Conservation (phyloP, 2,329 filamentous ascomycete species). For the Keithomyces neogunnii region DNA sequence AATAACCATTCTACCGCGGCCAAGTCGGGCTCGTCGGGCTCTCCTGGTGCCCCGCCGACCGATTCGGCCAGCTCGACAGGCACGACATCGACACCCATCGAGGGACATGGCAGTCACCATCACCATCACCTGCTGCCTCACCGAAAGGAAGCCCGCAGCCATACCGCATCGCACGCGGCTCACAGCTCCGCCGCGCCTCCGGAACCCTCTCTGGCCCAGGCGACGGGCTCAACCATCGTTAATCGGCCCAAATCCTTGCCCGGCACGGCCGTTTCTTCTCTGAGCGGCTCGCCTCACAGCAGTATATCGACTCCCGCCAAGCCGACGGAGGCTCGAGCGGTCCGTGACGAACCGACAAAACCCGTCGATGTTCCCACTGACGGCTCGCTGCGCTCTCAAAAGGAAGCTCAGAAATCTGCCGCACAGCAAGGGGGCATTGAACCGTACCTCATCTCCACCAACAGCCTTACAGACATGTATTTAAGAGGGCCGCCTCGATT, state of each 20-base stretch:
- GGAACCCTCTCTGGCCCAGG: conserved; percentile 53
- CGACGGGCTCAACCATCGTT: conserved; percentile 45
- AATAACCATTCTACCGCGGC: conserved; percentile 30
- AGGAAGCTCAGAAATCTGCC: conserved; percentile 22
- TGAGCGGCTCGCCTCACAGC: conserved; percentile 38
- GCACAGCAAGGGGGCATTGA: conserved; percentile 27
- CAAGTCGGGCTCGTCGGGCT: conserved; percentile 25
- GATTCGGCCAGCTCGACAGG: conserved; percentile 15
- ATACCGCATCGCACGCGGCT: conserved; percentile 45
- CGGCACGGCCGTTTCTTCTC: conserved; percentile 39
- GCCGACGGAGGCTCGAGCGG: conserved; percentile 16
- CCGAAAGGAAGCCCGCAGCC: conserved; percentile 34
- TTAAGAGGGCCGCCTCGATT: conserved; percentile 72
- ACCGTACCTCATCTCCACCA: conserved; percentile 38
- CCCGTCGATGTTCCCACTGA: conserved; percentile 49
- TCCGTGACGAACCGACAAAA: conserved; percentile 36
- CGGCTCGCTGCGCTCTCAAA: conserved; percentile 28
- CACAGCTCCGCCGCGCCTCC: conserved; percentile 51
- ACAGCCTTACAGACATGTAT: conserved; percentile 56
- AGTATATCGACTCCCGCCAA: conserved; percentile 21
- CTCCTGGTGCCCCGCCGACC: conserved; percentile 13
- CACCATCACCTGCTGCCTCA: conserved; percentile 17
- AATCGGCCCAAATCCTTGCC: conserved; percentile 38
- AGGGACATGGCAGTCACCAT: conserved; percentile 4
- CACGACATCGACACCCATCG: conserved; percentile 4